phyloP scores from a whole-genome alignment of 1,139 yeast genomes.

The Hyphopichia buzzinii region DNA sequence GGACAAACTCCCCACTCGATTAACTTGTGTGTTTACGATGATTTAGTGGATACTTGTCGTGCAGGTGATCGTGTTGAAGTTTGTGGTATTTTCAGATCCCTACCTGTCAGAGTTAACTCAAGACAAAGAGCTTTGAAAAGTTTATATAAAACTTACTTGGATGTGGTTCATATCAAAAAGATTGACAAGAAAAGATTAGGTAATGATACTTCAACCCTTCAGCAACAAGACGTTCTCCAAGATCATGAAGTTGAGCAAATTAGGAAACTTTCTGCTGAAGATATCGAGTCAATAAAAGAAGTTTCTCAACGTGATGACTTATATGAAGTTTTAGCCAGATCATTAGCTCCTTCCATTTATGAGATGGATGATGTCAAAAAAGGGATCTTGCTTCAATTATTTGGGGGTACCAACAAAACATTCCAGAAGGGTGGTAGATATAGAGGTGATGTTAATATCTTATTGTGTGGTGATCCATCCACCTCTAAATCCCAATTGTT shows the following conservation, averaged over 20 bases:
- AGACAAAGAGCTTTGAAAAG: constrained; percentile 81
- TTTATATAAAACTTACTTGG: constrained; percentile 88
- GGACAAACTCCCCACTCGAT: constrained; percentile 99
- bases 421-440: constrained; percentile 90
- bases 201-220: constrained; percentile 68
- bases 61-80: constrained; percentile 98
- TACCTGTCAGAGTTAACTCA: constrained; percentile 86
- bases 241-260: constrained; percentile 77
- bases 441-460: constrained; percentile 90
- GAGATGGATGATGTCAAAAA: constrained; percentile 97
- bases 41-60: constrained; percentile 87
- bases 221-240: constrained; percentile 41
- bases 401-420: constrained; percentile 92
- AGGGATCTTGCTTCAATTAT: constrained; percentile 86
- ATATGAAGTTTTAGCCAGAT: constrained; percentile 85
- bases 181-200: constrained; percentile 81
- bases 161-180: constrained; percentile 89
- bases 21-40: constrained; percentile 92
- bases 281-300: constrained; percentile 60
- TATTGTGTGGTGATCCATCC: constrained; percentile 97
- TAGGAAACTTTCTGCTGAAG: constrained; percentile 66
- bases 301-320: constrained; percentile 70
- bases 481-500: constrained; percentile 93
- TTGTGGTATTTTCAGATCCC: constrained; percentile 90
- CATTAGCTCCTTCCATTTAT: constrained; percentile 92